Conservation (phyloP, 768 basidiomycete species). For the Hydnum rufescens region DNA sequence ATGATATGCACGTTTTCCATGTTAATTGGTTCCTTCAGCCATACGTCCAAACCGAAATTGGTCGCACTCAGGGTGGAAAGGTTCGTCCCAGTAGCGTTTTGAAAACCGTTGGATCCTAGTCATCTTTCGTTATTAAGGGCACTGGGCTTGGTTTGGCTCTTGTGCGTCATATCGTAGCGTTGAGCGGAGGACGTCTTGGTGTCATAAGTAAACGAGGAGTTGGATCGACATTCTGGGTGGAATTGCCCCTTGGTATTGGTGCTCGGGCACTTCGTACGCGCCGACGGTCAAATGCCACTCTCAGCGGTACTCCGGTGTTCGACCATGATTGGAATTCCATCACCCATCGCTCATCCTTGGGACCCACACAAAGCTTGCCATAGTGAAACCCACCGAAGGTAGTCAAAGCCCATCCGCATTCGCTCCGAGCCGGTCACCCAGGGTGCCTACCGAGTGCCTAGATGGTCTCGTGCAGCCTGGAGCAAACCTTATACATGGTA, state of each 20-base stretch:
- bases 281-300: conserved; percentile 2
- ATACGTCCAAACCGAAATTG: conserved; percentile 24
- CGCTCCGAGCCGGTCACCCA: no score
- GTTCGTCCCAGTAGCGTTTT: conserved; percentile 12
- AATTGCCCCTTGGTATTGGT: conserved; percentile 14
- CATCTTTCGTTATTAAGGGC: conserved; percentile 12
- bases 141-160: conserved; percentile 25
- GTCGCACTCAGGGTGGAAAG: conserved; percentile 23
- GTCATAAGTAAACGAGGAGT: conserved; percentile 15
- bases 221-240: conserved; percentile 14
- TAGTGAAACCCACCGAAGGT: no score
- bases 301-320: no score
- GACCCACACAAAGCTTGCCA: no score
- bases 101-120: background rate
- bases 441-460: no score
- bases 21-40: conserved; percentile 10
- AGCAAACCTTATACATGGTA: background rate
- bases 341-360: no score
- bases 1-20: background rate
- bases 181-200: conserved; percentile 23
- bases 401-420: no score
- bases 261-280: background rate
- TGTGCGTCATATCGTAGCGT: conserved; percentile 24
- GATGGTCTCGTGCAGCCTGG: background rate
- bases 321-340: no score